Percentiles rank a stretch among this genome's conserved stretches.
phyloP scores from a whole-genome alignment of 2,329 filamentous ascomycete species.

The Ophiostoma sp. region DNA sequence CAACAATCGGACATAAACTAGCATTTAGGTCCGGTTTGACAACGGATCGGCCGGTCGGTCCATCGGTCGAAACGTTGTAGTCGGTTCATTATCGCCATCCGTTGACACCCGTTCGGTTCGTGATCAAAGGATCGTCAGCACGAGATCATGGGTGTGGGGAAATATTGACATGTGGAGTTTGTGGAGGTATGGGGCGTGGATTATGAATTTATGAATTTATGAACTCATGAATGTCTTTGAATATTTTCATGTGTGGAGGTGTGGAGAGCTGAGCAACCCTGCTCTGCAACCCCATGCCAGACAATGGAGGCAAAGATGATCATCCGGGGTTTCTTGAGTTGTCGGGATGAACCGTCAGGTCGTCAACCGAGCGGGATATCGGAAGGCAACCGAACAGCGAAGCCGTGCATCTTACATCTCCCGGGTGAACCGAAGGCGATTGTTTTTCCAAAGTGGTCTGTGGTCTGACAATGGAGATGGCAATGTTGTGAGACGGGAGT shows the following conservation, averaged over 20 bases:
- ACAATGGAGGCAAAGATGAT: background rate
- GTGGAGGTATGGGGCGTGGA: background rate
- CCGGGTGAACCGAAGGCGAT: background rate
- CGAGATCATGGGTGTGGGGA: background rate
- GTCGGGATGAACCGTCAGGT: too few species aligned
- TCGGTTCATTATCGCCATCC: background rate
- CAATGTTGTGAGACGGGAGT: background rate
- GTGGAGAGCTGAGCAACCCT: background rate
- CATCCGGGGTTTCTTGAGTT: background rate
- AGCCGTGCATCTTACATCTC: too few species aligned
- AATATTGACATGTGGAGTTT: background rate
- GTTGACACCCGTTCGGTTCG: background rate
- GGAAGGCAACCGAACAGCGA: background rate
- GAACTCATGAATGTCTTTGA: too few species aligned
- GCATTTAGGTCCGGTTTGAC: background rate
- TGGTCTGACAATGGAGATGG: background rate
- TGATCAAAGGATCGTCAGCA: background rate
- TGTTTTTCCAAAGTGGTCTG: background rate
- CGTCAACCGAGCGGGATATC: background rate
- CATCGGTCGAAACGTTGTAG: background rate
- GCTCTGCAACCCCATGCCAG: background rate
- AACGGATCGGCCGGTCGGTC: background rate
- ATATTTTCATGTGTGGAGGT: background rate
- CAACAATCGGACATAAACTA: too few species aligned
- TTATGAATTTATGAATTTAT: too few species aligned